A percentile compares a stretch with the other conserved stretches of the same genome.
Evolutionary conservation across 805 yeast genomes (phyloP).

Genomic region (Candida sakaeoensis): DNA sequence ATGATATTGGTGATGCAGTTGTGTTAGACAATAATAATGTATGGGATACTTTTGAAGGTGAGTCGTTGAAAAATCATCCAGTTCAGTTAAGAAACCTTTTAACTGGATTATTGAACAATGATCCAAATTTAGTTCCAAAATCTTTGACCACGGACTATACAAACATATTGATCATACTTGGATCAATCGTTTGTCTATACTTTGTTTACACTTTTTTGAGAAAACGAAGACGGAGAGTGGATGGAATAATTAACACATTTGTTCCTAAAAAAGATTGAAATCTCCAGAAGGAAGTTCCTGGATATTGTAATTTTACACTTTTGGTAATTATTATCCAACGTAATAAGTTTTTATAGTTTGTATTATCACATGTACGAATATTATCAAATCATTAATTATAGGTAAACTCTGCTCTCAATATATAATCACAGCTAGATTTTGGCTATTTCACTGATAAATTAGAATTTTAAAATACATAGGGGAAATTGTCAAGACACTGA

Average conservation of each 20-base stretch:
- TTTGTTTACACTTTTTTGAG: slow-evolving; percentile 3
- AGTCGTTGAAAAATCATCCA: slow-evolving; percentile 30
- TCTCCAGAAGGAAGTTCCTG: no score
- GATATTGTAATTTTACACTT: no score
- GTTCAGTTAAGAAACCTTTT: slow-evolving; percentile 32
- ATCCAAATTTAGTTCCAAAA: slow-evolving; percentile 35
- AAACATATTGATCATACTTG: slow-evolving; percentile 41
- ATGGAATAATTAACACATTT: slow-evolving; percentile 20
- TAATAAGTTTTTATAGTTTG: no score
- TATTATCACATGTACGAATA: no score
- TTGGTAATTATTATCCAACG: no score
- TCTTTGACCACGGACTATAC: slow-evolving; percentile 29
- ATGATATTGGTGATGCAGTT: slow-evolving; percentile 53
- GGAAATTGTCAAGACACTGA: no score
- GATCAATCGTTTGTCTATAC: slow-evolving; percentile 14
- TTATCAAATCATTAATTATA: no score
- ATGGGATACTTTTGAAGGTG: slow-evolving; percentile 35
- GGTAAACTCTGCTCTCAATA: no score
- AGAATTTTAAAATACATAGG: no score
- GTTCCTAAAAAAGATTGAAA: slow-evolving; percentile 20
- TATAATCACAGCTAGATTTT: no score
- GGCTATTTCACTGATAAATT: no score
- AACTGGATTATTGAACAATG: slow-evolving; percentile 31
- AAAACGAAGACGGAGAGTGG: slow-evolving; percentile 4
- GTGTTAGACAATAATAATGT: slow-evolving; percentile 41